These are phyloP conservation scores for Aspergillus sp. DNA, from an alignment of 2,329 filamentous ascomycete genomes.

Conservation along the genomic window DNA sequence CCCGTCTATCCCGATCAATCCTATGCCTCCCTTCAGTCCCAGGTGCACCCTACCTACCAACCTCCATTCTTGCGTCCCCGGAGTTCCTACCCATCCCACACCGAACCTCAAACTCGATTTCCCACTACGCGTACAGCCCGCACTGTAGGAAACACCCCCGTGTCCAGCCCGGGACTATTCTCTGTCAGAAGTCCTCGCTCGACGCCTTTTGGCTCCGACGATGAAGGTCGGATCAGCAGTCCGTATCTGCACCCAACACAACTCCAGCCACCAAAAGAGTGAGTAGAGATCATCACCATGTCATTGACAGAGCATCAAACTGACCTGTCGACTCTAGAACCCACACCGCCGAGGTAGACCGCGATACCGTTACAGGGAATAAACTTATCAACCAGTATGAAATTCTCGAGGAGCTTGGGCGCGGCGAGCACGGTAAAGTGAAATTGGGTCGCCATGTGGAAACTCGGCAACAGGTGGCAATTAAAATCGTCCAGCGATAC, in stretches of 20 bases:
- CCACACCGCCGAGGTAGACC: conserved; percentile 84
- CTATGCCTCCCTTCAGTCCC: conserved; percentile 42
- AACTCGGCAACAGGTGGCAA: conserved; percentile 76
- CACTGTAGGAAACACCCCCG: conserved; percentile 44
- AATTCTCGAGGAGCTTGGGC: conserved; percentile 91
- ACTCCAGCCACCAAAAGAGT: conserved; percentile 71
- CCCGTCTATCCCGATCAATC: conserved; percentile 47
- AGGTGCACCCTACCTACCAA: conserved; percentile 37
- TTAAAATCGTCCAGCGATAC: conserved; percentile 97
- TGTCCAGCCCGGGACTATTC: conserved; percentile 45
- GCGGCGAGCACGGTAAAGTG: conserved; percentile 95
- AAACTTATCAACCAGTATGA: conserved; percentile 98
- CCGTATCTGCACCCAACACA: conserved; percentile 68
- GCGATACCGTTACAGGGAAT: conserved; percentile 81
- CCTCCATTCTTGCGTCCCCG: conserved; percentile 35
- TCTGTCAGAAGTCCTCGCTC: conserved; percentile 29
- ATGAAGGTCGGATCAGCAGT: conserved; percentile 42
- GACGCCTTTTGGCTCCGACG: conserved; percentile 30
- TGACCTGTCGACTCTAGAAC: conserved; percentile 51
- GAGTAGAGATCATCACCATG: conserved; percentile 31
- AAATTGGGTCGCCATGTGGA: conserved; percentile 82
- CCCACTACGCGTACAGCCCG: conserved; percentile 25
- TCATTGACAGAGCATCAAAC: background rate
- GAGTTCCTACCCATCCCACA: conserved; percentile 41
- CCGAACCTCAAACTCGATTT: conserved; percentile 17